Conservation (phyloP, 176 grass and related monocot genomes). For the Avena atlantica region DNA sequence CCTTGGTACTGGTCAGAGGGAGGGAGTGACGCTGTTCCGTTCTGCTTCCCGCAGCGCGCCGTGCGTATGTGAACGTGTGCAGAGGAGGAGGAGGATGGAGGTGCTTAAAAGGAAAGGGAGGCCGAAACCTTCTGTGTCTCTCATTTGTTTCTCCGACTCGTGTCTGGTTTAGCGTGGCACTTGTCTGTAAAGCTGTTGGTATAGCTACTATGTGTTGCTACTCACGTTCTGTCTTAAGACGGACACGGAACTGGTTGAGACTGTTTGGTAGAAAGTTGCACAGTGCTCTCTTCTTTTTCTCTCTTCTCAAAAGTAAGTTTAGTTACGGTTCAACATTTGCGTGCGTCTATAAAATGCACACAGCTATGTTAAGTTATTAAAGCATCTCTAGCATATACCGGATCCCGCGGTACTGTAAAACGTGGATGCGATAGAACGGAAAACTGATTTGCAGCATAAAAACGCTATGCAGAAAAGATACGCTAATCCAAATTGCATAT, state of each 20-base stretch:
- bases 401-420: too few species aligned
- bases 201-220: background rate
- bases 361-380: too few species aligned
- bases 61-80: slow-evolving; percentile 17
- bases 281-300: background rate
- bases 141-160: background rate
- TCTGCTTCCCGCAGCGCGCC: background rate
- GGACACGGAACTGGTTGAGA: background rate
- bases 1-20: slow-evolving; percentile 1
- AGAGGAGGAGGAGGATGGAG: background rate
- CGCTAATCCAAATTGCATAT: too few species aligned
- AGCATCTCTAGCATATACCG: too few species aligned
- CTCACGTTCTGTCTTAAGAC: background rate
- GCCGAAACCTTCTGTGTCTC: background rate
- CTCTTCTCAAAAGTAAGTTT: background rate
- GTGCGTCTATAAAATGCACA: too few species aligned
- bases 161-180: background rate
- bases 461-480: too few species aligned
- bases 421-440: too few species aligned
- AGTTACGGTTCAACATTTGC: too few species aligned
- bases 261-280: slow-evolving; percentile 1
- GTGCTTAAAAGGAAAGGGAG: slow-evolving; percentile 26
- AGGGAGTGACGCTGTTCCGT: background rate
- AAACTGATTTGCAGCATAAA: too few species aligned
- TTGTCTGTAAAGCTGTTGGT: background rate